Evolutionary conservation across 1,139 yeast genomes (phyloP), one percentile per base, ranked within the genome.

Genomic region (Debaryomyces psychrophilus): DNA sequence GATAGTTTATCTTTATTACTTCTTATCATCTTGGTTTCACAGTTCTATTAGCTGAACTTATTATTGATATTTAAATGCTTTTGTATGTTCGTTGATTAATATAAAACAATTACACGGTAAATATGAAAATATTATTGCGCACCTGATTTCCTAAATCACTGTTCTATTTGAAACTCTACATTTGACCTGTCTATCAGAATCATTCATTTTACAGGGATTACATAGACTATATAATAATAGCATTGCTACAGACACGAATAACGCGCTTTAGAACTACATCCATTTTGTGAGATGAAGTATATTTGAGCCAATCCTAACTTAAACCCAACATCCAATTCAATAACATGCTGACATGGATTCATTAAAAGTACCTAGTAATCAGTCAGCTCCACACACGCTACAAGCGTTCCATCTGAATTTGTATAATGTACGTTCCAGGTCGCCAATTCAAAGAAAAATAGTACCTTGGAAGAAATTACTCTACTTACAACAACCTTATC

Each of bases 401-500:
- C 38, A 12, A 2, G 14, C 9, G 5, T 5, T 14, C 17, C 12
- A 35, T n/a, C 27, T 12, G 14, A 35, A 35, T 20, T 35, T 35
- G 20, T 9, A 23, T 11, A 22, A 22, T 11, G 28, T 2, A 22
- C 34, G 35, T 8, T 17, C 45, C 23, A 31, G 9, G 18, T 43
- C 42, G 5, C 45, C 45, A 12, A 17, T 12, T 9, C 17, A 18
- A 23, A 40, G 34, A 36, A 41, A 27, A 23, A 18, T 11, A 6
- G 14, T 14, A 15, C 52, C 55, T 12, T 92, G 98, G 98, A 78
- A 86, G 56, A 88, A 95, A 59, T 78, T 90, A 38, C 76, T 93
- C n/a, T 93, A 96, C 85, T 78, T 87, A 37, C 78, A 79, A 50
- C 97, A 92, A 60, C 88, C 88, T 11, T 92, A 84, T 59, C 96